Conservation (phyloP, 2,329 filamentous ascomycete genomes). For the Penicillium sp. region DNA sequence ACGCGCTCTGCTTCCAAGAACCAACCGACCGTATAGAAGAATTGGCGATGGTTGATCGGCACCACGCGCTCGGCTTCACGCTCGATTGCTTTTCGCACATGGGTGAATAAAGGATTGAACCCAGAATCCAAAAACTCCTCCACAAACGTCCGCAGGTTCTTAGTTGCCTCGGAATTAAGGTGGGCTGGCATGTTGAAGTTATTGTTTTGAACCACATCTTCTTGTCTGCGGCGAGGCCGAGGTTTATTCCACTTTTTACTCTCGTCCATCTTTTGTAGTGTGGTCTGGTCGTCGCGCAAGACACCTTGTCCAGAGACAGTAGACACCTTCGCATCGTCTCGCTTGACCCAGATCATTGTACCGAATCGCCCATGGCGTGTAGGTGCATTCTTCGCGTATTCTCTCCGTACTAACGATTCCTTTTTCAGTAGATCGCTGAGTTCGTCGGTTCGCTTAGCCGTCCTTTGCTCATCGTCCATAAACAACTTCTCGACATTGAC, state of each 20-base stretch:
- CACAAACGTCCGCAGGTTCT: slow-evolving; percentile 70
- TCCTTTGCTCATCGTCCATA: slow-evolving; percentile 65
- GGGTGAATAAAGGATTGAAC: slow-evolving; percentile 83
- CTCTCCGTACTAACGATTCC: slow-evolving; percentile 72
- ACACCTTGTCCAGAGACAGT: slow-evolving; percentile 84
- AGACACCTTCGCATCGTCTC: slow-evolving; percentile 72
- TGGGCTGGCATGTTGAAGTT: slow-evolving; percentile 68
- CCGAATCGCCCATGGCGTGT: slow-evolving; percentile 89
- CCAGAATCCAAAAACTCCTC: slow-evolving; percentile 89
- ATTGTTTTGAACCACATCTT: slow-evolving; percentile 51
- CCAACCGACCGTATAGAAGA: slow-evolving; percentile 87
- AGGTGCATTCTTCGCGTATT: slow-evolving; percentile 67
- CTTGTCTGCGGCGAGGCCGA: slow-evolving; percentile 52
- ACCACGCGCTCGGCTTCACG: slow-evolving; percentile 75
- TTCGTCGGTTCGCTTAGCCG: slow-evolving; percentile 61
- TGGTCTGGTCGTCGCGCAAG: slow-evolving; percentile 61
- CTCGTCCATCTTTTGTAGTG: slow-evolving; percentile 79
- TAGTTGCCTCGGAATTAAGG: slow-evolving; percentile 64
- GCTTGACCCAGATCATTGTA: slow-evolving; percentile 93
- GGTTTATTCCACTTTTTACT: slow-evolving; percentile 86
- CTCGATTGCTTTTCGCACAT: slow-evolving; percentile 80
- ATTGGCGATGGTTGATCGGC: slow-evolving; percentile 69
- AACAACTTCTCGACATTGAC: slow-evolving; percentile 78
- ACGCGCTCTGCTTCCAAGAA: slow-evolving; percentile 78
- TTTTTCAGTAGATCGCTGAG: slow-evolving; percentile 66